These are phyloP conservation scores for Aquilaria yunnanensis DNA, from an alignment of 345 rosid species.

Conservation along the genomic window DNA sequence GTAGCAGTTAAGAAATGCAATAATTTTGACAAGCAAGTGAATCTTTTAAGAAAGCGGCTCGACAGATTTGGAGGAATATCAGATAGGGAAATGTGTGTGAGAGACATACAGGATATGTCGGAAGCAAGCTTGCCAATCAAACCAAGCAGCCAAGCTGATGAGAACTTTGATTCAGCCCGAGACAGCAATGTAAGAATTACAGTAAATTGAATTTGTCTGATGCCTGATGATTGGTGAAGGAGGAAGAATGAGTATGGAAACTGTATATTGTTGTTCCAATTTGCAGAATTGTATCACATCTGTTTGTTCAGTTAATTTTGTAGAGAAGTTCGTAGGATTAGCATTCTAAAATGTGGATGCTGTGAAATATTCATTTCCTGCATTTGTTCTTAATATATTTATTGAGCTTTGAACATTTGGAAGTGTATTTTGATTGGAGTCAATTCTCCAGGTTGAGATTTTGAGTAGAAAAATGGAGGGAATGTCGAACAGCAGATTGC, in stretches of 20 bases:
- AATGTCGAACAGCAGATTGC: slow-evolving; percentile 44
- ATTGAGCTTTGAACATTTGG: too few species aligned
- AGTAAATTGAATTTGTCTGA: too few species aligned
- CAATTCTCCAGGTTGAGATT: slow-evolving; percentile 52
- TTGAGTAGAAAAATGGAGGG: slow-evolving; percentile 74
- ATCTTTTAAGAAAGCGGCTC: slow-evolving; percentile 44
- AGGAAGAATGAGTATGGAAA: too few species aligned
- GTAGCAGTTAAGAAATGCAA: slow-evolving; percentile 27
- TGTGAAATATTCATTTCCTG: too few species aligned
- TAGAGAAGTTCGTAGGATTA: too few species aligned
- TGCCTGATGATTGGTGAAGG: too few species aligned
- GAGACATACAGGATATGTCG: slow-evolving; percentile 65
- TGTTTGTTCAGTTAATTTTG: too few species aligned
- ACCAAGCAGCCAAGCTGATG: slow-evolving; percentile 19
- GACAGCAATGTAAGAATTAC: slow-evolving; percentile 31
- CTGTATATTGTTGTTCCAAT: too few species aligned
- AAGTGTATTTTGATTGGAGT: slow-evolving; percentile 1
- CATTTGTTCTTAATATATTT: too few species aligned
- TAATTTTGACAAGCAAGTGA: slow-evolving; percentile 58
- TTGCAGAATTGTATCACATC: too few species aligned
- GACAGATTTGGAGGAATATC: slow-evolving; percentile 38
- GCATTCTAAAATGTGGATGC: too few species aligned
- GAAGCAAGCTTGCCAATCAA: slow-evolving; percentile 60
- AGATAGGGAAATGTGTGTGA: slow-evolving; percentile 31
- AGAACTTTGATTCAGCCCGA: slow-evolving; percentile 18